phyloP scores from a whole-genome alignment of 768 basidiomycete genomes.

The Dacryopinax primogenitus region DNA sequence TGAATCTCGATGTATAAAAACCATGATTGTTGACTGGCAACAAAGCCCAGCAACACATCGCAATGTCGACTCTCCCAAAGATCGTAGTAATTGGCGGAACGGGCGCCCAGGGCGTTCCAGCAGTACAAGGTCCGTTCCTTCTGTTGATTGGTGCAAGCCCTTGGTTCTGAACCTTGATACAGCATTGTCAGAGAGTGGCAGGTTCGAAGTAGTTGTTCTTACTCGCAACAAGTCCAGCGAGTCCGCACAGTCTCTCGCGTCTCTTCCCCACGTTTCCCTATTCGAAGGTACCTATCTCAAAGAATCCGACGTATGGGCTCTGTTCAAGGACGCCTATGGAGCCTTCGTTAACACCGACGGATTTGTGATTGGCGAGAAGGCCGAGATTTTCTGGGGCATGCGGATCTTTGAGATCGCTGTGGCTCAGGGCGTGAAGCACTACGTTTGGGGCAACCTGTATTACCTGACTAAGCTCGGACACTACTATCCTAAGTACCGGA shows the following conservation, averaged over 20 bases:
- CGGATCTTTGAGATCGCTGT: conserved; percentile 33
- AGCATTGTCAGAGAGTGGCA: not conserved
- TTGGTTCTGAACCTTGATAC: not conserved
- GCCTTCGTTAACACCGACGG: conserved; percentile 31
- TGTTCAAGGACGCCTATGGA: conserved; percentile 27
- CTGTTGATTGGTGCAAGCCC: not conserved
- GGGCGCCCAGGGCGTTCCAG: conserved; percentile 34
- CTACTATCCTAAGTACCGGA: conserved; percentile 26
- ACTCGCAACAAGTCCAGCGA: conserved; percentile 5
- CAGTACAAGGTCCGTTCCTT: conserved; percentile 4
- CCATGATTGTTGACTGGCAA: not conserved
- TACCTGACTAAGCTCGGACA: conserved; percentile 31
- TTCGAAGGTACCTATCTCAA: conserved; percentile 9
- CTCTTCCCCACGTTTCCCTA: not conserved
- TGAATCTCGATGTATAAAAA: too few relatives aligned
- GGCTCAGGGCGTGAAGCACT: conserved; percentile 28
- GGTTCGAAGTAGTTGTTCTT: not conserved
- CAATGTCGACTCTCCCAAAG: conserved; percentile 1
- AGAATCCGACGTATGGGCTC: not conserved
- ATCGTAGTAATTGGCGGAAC: conserved; percentile 28
- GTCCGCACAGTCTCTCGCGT: not conserved
- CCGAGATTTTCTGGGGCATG: conserved; percentile 32
- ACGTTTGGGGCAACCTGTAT: conserved; percentile 34
- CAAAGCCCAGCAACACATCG: not conserved
- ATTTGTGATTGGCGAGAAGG: conserved; percentile 33